These are phyloP conservation scores for Myriosclerotinia duriaeana DNA, from an alignment of 2,329 filamentous ascomycete species.

Conservation along the genomic window DNA sequence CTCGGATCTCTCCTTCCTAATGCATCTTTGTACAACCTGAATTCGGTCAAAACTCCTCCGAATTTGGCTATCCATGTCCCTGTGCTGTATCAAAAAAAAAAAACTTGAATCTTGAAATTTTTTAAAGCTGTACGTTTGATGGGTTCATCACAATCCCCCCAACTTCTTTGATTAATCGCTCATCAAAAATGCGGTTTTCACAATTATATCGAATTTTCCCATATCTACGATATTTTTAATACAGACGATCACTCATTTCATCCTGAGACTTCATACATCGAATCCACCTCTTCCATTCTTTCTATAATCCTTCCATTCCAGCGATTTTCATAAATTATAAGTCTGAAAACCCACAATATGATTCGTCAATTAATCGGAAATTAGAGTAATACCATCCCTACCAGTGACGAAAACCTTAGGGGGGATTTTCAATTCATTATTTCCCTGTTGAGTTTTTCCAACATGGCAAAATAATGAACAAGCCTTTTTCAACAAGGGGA, in stretches of 20 bases:
- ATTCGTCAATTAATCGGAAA: constrained; percentile 16
- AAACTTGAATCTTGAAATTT: constrained; percentile 4
- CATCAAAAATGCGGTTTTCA: neutral
- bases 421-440: neutral
- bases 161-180: neutral
- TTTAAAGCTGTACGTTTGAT: neutral
- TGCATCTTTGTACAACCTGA: neutral
- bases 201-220: neutral
- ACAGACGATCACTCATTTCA: neutral
- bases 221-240: neutral
- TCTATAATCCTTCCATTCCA: constrained; percentile 1
- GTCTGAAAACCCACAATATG: constrained; percentile 1
- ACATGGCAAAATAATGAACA: neutral
- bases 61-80: neutral
- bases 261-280: constrained; percentile 1
- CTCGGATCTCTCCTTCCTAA: constrained; percentile 12
- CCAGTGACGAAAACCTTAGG: constrained; percentile 1
- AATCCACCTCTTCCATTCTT: neutral
- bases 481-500: no score
- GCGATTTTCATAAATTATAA: neutral
- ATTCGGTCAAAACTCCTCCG: constrained; percentile 9
- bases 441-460: constrained; percentile 7
- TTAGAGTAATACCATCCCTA: constrained; percentile 6
- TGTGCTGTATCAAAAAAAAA: neutral
- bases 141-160: constrained; percentile 11